A percentile compares a stretch with the other conserved stretches of the same genome.
Evolutionary conservation across 257 asterid species (phyloP).

Genomic region (Mentha longifolia): DNA sequence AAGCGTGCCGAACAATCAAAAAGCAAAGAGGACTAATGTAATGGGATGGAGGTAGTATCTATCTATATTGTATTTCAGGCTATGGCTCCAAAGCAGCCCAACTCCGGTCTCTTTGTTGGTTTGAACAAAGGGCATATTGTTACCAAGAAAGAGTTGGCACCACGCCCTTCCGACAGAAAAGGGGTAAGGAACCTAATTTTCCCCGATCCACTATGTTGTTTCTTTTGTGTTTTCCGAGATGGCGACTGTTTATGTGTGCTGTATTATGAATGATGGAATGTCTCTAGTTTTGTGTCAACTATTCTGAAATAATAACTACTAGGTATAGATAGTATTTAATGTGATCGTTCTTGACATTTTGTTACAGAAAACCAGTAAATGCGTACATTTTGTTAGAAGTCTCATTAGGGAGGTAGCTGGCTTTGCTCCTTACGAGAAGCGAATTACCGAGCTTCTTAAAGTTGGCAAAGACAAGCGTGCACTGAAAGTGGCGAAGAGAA

Average conservation of each 20-base stretch:
- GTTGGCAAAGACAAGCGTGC: conserved; percentile 78
- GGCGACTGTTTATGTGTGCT: neutral
- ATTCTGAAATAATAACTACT: neutral
- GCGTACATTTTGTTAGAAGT: conserved; percentile 63
- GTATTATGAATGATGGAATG: neutral
- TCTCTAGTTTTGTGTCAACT: neutral
- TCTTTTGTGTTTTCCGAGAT: neutral
- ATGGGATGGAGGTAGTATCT: no score
- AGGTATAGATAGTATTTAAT: conserved; percentile 6
- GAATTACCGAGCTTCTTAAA: conserved; percentile 75
- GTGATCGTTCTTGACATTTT: neutral
- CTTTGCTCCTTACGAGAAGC: conserved; percentile 78
- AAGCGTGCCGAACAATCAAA: no score
- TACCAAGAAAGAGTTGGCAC: conserved; percentile 61
- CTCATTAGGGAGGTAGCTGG: conserved; percentile 81
- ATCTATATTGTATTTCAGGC: conserved; percentile 27
- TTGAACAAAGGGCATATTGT: conserved; percentile 60
- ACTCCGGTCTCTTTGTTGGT: conserved; percentile 56
- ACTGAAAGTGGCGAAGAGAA: conserved; percentile 74
- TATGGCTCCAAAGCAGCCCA: conserved; percentile 62
- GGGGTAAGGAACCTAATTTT: conserved; percentile 39
- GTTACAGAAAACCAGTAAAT: conserved; percentile 70
- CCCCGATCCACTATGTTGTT: neutral
- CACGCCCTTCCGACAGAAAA: conserved; percentile 62
- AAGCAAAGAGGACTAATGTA: no score